Conservation (phyloP, 2,329 filamentous ascomycete genomes). For the Fusarium mexicanum region DNA sequence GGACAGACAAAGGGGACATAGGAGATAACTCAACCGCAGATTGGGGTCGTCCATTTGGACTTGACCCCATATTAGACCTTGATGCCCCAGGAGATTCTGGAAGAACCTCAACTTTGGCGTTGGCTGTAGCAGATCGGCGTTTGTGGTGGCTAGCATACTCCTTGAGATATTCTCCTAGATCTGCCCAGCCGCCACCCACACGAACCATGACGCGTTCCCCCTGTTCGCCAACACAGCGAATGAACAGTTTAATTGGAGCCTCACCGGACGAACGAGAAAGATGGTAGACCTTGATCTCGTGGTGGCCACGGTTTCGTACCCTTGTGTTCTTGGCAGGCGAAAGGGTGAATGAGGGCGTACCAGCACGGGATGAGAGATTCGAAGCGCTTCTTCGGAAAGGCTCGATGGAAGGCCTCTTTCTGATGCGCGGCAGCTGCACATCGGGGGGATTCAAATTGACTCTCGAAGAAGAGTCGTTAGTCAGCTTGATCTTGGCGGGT, state of each 20-base stretch:
- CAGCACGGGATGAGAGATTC: constrained; percentile 63
- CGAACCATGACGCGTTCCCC: constrained; percentile 97
- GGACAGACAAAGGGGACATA: constrained; percentile 62
- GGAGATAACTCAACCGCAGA: constrained; percentile 52
- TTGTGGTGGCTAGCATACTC: constrained; percentile 94
- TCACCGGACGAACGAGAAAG: constrained; percentile 85
- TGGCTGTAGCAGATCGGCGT: constrained; percentile 65
- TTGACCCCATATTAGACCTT: constrained; percentile 50
- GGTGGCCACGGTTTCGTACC: constrained; percentile 62
- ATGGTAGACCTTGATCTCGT: constrained; percentile 92
- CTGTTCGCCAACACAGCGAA: constrained; percentile 88
- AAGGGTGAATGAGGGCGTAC: constrained; percentile 74
- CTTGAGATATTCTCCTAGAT: constrained; percentile 92
- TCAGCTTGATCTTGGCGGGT: constrained; percentile 81
- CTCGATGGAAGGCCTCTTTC: constrained; percentile 55
- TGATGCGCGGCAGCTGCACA: constrained; percentile 60
- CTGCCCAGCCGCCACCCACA: constrained; percentile 97
- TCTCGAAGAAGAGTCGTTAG: constrained; percentile 57
- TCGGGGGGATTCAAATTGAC: constrained; percentile 69
- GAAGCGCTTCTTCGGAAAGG: constrained; percentile 60
- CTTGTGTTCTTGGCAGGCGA: constrained; percentile 68
- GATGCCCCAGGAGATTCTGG: constrained; percentile 43
- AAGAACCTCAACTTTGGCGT: constrained; percentile 67
- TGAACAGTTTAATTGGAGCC: constrained; percentile 92
- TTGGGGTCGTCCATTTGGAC: constrained; percentile 52